Percentiles rank a stretch among this genome's conserved stretches.
Evolutionary conservation across 768 basidiomycete species (phyloP).

Genomic region (Coprinopsis cinerea): DNA sequence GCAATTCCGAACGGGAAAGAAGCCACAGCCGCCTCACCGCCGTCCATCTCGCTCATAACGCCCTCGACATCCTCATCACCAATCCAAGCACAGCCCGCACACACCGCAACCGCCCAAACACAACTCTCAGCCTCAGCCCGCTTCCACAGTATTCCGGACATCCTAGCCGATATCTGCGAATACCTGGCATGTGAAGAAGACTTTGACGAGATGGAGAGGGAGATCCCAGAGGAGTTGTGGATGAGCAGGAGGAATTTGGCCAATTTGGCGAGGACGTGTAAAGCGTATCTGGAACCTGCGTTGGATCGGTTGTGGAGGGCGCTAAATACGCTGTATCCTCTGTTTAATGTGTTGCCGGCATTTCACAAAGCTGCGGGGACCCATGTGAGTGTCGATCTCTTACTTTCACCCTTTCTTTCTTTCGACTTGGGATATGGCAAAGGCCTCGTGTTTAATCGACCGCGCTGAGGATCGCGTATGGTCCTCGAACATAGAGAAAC

Average conservation of each 20-base stretch:
- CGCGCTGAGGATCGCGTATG: neutral
- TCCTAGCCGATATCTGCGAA: slow-evolving; percentile 25
- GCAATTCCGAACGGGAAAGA: too few relatives aligned
- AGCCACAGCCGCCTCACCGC: too few relatives aligned
- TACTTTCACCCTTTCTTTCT: neutral
- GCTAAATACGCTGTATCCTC: slow-evolving; percentile 26
- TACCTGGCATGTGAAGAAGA: slow-evolving; percentile 19
- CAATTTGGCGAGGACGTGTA: slow-evolving; percentile 23
- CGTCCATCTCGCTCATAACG: too few relatives aligned
- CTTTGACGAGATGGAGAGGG: slow-evolving; percentile 11
- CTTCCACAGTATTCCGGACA: slow-evolving; percentile 25
- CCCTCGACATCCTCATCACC: too few relatives aligned
- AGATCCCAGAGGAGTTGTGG: slow-evolving; percentile 12
- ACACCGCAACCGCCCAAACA: too few relatives aligned
- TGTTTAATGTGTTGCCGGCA: slow-evolving; percentile 26
- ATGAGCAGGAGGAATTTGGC: slow-evolving; percentile 14
- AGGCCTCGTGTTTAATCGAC: neutral
- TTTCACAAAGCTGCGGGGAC: slow-evolving; percentile 21
- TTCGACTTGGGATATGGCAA: too few relatives aligned
- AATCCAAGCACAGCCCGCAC: too few relatives aligned
- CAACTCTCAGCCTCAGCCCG: slow-evolving; percentile 5
- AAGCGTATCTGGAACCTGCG: slow-evolving; percentile 26
- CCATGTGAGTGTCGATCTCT: slow-evolving; percentile 22
- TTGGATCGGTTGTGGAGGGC: slow-evolving; percentile 27
- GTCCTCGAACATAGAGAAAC: too few relatives aligned